A percentile compares a stretch with the other conserved stretches of the same genome.
Conservation (phyloP, 2,329 filamentous ascomycete species). For the Ilyonectria robusta region DNA sequence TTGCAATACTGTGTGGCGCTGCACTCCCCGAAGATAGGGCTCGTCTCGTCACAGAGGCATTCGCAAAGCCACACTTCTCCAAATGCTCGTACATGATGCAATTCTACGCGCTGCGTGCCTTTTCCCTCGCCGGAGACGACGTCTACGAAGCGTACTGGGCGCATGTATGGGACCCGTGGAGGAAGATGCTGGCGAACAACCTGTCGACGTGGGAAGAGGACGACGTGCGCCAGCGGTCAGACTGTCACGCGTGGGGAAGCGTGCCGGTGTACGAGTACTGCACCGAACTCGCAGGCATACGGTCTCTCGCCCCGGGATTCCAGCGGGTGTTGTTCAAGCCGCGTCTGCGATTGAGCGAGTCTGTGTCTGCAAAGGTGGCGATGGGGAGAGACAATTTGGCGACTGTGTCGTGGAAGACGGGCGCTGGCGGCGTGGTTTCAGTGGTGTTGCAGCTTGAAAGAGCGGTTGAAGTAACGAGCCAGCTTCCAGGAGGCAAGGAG, state of each 20-base stretch:
- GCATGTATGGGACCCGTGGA: slow-evolving; percentile 31
- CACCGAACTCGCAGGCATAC: slow-evolving; percentile 29
- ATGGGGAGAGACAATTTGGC: slow-evolving; percentile 26
- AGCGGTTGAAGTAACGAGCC: slow-evolving; percentile 17
- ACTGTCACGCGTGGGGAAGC: slow-evolving; percentile 35
- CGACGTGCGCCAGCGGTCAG: slow-evolving; percentile 31
- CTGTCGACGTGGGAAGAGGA: slow-evolving; percentile 35
- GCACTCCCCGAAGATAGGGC: slow-evolving; percentile 22
- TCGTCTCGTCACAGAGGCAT: slow-evolving; percentile 20
- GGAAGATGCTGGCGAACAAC: slow-evolving; percentile 30
- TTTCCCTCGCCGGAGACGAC: slow-evolving; percentile 25
- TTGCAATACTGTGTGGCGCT: slow-evolving; percentile 52
- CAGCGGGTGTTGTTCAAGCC: slow-evolving; percentile 28
- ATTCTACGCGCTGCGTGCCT: slow-evolving; percentile 30
- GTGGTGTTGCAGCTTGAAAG: slow-evolving; percentile 24
- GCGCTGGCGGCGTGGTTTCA: neutral
- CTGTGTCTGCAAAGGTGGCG: slow-evolving; percentile 20
- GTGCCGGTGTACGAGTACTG: slow-evolving; percentile 33
- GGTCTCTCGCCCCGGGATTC: slow-evolving; percentile 15
- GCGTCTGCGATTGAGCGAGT: slow-evolving; percentile 19
- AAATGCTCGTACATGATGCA: slow-evolving; percentile 35
- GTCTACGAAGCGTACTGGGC: slow-evolving; percentile 27
- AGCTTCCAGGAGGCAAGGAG: slow-evolving; percentile 15
- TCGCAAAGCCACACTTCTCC: slow-evolving; percentile 17
- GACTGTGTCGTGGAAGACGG: slow-evolving; percentile 21